Conservation (phyloP, 306 rosid genomes). For the Abrus precatorius region DNA sequence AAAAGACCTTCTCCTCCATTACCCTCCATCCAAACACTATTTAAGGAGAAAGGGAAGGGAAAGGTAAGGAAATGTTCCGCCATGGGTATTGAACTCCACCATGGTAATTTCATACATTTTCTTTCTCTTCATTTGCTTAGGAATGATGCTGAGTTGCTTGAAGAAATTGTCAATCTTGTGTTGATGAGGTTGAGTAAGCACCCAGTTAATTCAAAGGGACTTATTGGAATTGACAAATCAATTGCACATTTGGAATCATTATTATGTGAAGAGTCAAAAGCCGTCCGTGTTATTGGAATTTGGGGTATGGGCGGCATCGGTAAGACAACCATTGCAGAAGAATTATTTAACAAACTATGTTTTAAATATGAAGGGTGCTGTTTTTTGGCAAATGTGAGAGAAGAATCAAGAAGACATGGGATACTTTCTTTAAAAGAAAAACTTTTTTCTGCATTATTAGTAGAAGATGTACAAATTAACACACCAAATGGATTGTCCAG, state of each 20-base stretch:
- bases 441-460: background rate
- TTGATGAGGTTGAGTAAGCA: background rate
- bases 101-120: background rate
- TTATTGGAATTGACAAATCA: background rate
- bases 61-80: too few species aligned
- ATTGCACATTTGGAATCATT: background rate
- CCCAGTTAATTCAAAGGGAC: background rate
- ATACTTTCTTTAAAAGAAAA: slow-evolving; percentile 3
- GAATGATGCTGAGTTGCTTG: background rate
- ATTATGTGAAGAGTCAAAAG: background rate
- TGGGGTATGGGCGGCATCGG: slow-evolving; percentile 35
- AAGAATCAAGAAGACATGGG: background rate
- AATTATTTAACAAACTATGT: background rate
- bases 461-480: background rate
- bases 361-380: background rate
- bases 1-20: too few species aligned
- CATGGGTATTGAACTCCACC: too few species aligned
- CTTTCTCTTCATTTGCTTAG: background rate
- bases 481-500: background rate
- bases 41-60: too few species aligned
- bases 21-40: too few species aligned
- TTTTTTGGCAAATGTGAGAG: background rate
- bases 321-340: slow-evolving; percentile 24
- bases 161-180: background rate
- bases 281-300: background rate